Evolutionary conservation across 352 stramenopile genomes (phyloP).

Genomic region (Phytopythium montanum): DNA sequence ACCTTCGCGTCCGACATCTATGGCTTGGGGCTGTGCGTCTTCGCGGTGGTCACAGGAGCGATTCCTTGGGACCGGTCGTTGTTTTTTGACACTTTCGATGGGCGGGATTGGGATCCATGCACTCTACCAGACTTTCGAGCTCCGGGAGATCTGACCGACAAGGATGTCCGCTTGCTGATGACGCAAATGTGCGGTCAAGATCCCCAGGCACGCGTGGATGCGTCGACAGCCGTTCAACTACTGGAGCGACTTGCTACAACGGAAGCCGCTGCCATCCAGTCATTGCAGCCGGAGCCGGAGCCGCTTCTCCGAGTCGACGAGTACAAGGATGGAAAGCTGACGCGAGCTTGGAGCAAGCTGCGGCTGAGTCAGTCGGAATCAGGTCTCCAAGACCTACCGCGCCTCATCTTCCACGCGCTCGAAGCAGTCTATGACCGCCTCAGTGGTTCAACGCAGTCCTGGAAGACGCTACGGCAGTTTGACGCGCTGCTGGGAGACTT

Average conservation of each 20-base stretch:
- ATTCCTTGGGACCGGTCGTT: conserved; percentile 15
- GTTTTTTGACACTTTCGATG: background rate
- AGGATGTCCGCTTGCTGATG: conserved; percentile 15
- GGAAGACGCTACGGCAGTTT: background rate
- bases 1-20: conserved; percentile 35
- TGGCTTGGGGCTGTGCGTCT: conserved; percentile 32
- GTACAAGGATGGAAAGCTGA: background rate
- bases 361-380: background rate
- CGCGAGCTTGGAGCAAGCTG: background rate
- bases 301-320: background rate
- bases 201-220: conserved; percentile 13
- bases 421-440: background rate
- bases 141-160: background rate
- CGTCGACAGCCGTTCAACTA: conserved; percentile 8
- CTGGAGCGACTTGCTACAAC: background rate
- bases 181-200: conserved; percentile 27
- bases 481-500: background rate
- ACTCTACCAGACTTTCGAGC: background rate
- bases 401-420: background rate
- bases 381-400: background rate
- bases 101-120: background rate
- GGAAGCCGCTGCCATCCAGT: background rate
- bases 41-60: conserved; percentile 23
- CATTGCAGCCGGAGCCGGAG: background rate
- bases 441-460: background rate